Evolutionary conservation across 2,329 filamentous ascomycete species (phyloP), one percentile per base, ranked within the genome.

Genomic region (Sarocladiaceae sp.): DNA sequence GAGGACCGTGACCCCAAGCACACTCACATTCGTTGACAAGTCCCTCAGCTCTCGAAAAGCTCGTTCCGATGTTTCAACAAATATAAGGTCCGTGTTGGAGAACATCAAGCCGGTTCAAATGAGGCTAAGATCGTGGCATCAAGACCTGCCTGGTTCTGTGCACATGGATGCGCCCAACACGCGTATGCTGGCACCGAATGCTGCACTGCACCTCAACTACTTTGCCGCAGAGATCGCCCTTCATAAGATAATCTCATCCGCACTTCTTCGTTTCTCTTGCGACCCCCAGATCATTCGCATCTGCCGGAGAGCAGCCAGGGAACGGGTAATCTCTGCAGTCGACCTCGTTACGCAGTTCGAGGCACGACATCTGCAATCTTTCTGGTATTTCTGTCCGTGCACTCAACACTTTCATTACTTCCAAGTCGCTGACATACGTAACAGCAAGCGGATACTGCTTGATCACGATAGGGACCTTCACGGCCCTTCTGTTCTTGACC

Each of bases 161-260:
- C 24, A 37, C 16, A 15, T 46, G 39, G 39, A 43, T 4, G 29
- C 31, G 12, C 9, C 31, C 13, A 18, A 23, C 12, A 53, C 11
- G 43, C 47, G 32, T 43, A 47, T 43, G 56, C 55, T 18, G 55
- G 54, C 39, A 61, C 54, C 15, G 57, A 62, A 27, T 27, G 45
- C 45, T n/a, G 42, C 45, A 11, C 48, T 70, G 13, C 62, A 68
- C 26, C 56, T 70, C 5, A 65, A 65, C 1, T 68, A 67, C 48
- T 63, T 67, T 44, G 64, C 65, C 1, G 65, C 65, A 1, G 67
- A 68, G 45, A 64, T 68, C 32, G 63, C 65, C 23, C 58, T 69
- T 3, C 67, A 69, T 51, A 62, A 65, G 5, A 62, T 64, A 1
- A 65, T 70, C 50, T 56, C 69, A 4, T 55, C 65, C 6, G 59